Evolutionary conservation across 2,329 filamentous ascomycete genomes (phyloP).

Genomic region (Xylaria arbuscula): DNA sequence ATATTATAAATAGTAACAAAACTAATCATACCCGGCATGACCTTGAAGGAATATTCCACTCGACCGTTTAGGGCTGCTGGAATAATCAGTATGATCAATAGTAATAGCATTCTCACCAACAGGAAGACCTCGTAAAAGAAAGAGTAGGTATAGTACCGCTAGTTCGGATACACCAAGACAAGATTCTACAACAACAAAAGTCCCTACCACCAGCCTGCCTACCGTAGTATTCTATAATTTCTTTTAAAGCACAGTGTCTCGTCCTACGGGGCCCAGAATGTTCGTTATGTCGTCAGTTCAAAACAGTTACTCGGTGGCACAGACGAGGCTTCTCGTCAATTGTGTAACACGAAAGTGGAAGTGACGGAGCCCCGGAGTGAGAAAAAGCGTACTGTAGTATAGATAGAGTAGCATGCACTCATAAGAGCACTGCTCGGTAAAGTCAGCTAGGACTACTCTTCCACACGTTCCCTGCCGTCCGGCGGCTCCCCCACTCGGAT

Average conservation of each 20-base stretch:
- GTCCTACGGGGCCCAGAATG: neutral
- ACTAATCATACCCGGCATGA: constrained; percentile 1
- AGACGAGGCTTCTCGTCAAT: constrained; percentile 23
- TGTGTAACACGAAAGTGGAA: constrained; percentile 20
- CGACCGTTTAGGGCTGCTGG: neutral
- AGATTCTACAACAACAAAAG: neutral
- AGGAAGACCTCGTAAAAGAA: neutral
- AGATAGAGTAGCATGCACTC: neutral
- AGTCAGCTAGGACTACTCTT: constrained; percentile 19
- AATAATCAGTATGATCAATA: neutral
- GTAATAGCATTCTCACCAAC: neutral
- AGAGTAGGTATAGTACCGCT: neutral
- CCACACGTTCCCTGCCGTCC: neutral
- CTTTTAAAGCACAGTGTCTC: neutral
- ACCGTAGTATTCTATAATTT: constrained; percentile 5
- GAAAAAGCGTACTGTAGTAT: neutral
- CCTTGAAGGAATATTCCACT: neutral
- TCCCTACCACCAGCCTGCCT: neutral
- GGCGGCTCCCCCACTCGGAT: constrained; percentile 28
- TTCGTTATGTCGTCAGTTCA: neutral
- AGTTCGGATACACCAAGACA: neutral
- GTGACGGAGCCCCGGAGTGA: constrained; percentile 20
- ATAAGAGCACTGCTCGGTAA: neutral
- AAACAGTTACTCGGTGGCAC: neutral
- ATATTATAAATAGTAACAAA: constrained; percentile 28